These are phyloP conservation scores for Kalaharituber pfeilii DNA, from an alignment of 2,329 filamentous ascomycete genomes.

Conservation along the genomic window DNA sequence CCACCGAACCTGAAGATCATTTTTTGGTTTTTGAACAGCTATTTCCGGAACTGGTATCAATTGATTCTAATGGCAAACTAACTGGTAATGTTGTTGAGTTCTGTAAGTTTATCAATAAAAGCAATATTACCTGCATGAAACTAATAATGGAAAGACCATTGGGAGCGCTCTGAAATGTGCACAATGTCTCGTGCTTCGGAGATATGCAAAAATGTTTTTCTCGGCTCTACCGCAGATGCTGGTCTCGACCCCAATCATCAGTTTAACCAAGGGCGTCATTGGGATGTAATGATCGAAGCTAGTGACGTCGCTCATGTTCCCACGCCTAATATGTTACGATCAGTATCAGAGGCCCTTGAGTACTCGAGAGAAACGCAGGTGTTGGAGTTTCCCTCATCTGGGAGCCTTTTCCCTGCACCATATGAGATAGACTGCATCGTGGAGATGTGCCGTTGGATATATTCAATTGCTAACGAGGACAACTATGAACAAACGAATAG, in stretches of 20 bases:
- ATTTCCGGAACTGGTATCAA: constrained; percentile 52
- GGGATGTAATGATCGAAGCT: constrained; percentile 75
- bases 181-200: constrained; percentile 78
- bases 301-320: constrained; percentile 66
- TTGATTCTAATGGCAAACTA: constrained; percentile 51
- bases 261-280: constrained; percentile 38
- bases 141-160: constrained; percentile 38
- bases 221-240: constrained; percentile 42
- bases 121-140: not conserved
- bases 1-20: constrained; percentile 32
- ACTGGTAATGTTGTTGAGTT: constrained; percentile 76
- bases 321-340: constrained; percentile 47
- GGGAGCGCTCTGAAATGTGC: constrained; percentile 84
- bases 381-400: constrained; percentile 80
- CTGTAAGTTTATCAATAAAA: constrained; percentile 32
- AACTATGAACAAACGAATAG: constrained; percentile 3
- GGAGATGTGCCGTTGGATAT: constrained; percentile 79
- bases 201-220: constrained; percentile 75
- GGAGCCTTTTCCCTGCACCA: constrained; percentile 80
- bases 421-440: constrained; percentile 66
- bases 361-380: constrained; percentile 31
- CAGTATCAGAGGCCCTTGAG: constrained; percentile 41
- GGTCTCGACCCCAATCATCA: constrained; percentile 25
- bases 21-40: constrained; percentile 56
- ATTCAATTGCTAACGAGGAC: constrained; percentile 49